A percentile compares a stretch with the other conserved stretches of the same genome.
Conservation (phyloP, 192 early-diverging fungal genomes). For the Gaertneriomyces sp. region DNA sequence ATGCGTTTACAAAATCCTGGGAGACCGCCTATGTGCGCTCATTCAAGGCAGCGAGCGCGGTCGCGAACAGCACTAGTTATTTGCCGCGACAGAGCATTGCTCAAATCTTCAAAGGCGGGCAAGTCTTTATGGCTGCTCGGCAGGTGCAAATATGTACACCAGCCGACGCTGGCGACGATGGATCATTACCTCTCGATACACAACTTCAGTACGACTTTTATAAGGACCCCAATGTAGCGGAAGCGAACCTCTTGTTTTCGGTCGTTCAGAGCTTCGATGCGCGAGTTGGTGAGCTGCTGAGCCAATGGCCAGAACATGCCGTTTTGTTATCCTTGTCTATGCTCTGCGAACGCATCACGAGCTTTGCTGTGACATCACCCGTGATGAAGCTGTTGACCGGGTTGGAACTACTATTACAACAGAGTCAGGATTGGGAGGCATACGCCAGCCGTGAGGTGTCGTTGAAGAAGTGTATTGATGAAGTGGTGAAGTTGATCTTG, state of each 20-base stretch:
- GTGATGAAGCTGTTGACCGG: slow-evolving; percentile 87
- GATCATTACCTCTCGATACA: slow-evolving; percentile 31
- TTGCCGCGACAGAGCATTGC: slow-evolving; percentile 5
- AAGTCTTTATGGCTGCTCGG: slow-evolving; percentile 3
- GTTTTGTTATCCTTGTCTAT: slow-evolving; percentile 69
- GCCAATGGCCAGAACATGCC: slow-evolving; percentile 88
- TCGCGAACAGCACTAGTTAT: not conserved
- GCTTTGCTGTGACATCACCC: slow-evolving; percentile 74
- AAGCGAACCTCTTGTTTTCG: slow-evolving; percentile 63
- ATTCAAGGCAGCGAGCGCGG: slow-evolving; percentile 1
- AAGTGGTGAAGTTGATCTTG: slow-evolving; percentile 70
- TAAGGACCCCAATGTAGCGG: slow-evolving; percentile 69
- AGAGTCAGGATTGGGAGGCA: slow-evolving; percentile 91
- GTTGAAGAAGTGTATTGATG: slow-evolving; percentile 63
- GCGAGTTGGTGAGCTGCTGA: slow-evolving; percentile 59
- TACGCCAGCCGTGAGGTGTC: slow-evolving; percentile 81
- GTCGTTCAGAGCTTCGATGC: slow-evolving; percentile 59
- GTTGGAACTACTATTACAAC: slow-evolving; percentile 80
- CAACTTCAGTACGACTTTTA: slow-evolving; percentile 74
- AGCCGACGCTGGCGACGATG: slow-evolving; percentile 12
- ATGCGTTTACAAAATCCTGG: slow-evolving; percentile 4
- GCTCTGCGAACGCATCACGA: slow-evolving; percentile 43
- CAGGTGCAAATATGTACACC: not conserved
- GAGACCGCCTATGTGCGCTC: slow-evolving; percentile 15
- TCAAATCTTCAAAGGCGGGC: not conserved